Base-by-base conservation (phyloP, 768 basidiomycete genomes). In the Mrakia gelida region DNA sequence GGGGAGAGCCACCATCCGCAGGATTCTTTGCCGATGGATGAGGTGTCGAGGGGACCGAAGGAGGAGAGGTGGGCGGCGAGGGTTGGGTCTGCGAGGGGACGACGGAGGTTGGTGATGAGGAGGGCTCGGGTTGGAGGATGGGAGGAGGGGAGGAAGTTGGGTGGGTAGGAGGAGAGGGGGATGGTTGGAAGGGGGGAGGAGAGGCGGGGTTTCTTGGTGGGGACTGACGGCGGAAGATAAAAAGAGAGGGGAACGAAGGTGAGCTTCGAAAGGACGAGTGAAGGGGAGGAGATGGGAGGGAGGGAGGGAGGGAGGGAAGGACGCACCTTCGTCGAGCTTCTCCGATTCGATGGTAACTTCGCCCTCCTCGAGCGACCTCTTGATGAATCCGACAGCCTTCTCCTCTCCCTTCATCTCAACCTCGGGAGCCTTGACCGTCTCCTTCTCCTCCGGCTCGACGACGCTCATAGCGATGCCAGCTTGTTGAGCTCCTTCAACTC, bases 51-150 rank as follows among this genome's bases (percentile, higher is more conserved):
- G 28, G 73, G 52, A 1, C 81, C 80, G 41, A 79, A 71, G 45
- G 71, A 71, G 21, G 75, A 72, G 70, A 81, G 71, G 54, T 79
- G 80, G 23, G 81, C 82, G 68, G 82, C 81, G 30, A 85, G 75
- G 18, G 80, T 78, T 0, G 81, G 49, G 28, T 80, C 78, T 0
- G 81, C 79, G 10, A 84, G 76, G 61, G 84, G 84, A 71, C 84
- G 81, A 30, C 81, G 80, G 7, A 85, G 81, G 73, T 83, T 83
- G 49, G 80, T 77, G 73, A 85, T 83, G 81, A 84, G 84, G 11
- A 85, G 34, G 2, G 81, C 80, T 16, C 76, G 78, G 0, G 84
- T 84, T 0, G 84, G 83, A 21, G 82, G 84, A 74, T 84, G 82
- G 5, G 65, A 49, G 56, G 62, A 63, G 0, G 52, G 28, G 16